These are phyloP conservation scores for Candida frijolesensis DNA, from an alignment of 1,139 yeast species.

Conservation along the genomic window DNA sequence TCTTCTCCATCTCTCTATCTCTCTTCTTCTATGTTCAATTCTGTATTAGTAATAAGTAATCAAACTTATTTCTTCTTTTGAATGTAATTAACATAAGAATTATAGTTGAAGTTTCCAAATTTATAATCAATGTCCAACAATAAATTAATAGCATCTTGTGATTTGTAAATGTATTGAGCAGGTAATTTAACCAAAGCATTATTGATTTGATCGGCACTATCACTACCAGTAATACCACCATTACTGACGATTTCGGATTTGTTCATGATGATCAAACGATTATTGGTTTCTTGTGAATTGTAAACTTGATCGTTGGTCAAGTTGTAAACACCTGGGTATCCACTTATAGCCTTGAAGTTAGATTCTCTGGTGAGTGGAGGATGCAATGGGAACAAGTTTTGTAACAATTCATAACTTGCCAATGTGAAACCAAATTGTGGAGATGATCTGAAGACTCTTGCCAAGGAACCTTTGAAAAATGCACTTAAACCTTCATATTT, in stretches of 20 bases:
- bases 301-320: slow-evolving; percentile 51
- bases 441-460: slow-evolving; percentile 91
- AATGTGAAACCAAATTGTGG: slow-evolving; percentile 98
- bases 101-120: slow-evolving; percentile 57
- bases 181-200: slow-evolving; percentile 48
- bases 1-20: neutral
- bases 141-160: slow-evolving; percentile 62
- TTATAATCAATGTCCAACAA: slow-evolving; percentile 65
- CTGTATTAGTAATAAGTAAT: neutral
- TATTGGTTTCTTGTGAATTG: slow-evolving; percentile 36
- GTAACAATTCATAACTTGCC: slow-evolving; percentile 90
- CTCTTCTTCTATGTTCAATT: neutral
- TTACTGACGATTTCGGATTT: slow-evolving; percentile 26
- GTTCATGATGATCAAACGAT: slow-evolving; percentile 42
- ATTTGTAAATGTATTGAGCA: slow-evolving; percentile 57
- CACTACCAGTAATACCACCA: slow-evolving; percentile 17
- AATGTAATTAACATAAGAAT: slow-evolving; percentile 53
- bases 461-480: slow-evolving; percentile 95
- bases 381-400: slow-evolving; percentile 46
- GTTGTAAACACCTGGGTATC: slow-evolving; percentile 51
- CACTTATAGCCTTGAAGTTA: slow-evolving; percentile 46
- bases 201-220: slow-evolving; percentile 28
- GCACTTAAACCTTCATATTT: slow-evolving; percentile 78
- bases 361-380: slow-evolving; percentile 50
- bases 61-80: slow-evolving; percentile 22